Percentiles rank a stretch among this genome's conserved stretches.
Evolutionary conservation across 345 rosid species (phyloP).

Genomic region (Sonneratia caseolaris): DNA sequence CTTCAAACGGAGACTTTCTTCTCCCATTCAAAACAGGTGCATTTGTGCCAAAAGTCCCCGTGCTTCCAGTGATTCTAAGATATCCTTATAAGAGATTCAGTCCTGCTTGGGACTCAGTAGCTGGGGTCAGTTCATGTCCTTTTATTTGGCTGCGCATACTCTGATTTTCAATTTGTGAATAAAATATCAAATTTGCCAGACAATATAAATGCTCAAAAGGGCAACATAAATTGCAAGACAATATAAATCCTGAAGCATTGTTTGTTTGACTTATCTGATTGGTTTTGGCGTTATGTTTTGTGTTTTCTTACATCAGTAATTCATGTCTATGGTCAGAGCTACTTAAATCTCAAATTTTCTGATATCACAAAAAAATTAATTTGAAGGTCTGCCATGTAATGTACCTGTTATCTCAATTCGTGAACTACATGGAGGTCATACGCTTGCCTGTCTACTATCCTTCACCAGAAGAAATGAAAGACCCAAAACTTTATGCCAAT

Average conservation of each 20-base stretch:
- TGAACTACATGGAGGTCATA: constrained; percentile 65
- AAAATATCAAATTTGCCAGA: background rate
- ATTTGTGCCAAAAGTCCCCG: constrained; percentile 74
- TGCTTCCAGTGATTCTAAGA: constrained; percentile 71
- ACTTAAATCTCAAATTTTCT: background rate
- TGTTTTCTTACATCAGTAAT: background rate
- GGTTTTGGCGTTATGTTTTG: background rate
- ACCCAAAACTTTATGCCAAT: constrained; percentile 49
- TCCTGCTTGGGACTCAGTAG: constrained; percentile 89
- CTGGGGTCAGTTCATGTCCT: constrained; percentile 53
- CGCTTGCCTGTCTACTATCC: constrained; percentile 77
- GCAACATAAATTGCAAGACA: background rate
- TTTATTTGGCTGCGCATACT: background rate
- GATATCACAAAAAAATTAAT: background rate
- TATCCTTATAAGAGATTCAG: constrained; percentile 81
- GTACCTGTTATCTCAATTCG: constrained; percentile 74
- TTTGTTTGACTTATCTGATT: background rate
- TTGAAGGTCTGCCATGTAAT: constrained; percentile 68
- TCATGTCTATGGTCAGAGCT: background rate
- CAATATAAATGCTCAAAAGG: too few species aligned
- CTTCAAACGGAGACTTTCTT: constrained; percentile 84
- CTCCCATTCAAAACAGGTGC: constrained; percentile 97
- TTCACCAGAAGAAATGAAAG: constrained; percentile 74
- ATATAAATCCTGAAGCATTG: background rate
- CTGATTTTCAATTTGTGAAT: background rate